Evolutionary conservation across 2,329 filamentous ascomycete species (phyloP).

Genomic region (Calonectria ilicicola): DNA sequence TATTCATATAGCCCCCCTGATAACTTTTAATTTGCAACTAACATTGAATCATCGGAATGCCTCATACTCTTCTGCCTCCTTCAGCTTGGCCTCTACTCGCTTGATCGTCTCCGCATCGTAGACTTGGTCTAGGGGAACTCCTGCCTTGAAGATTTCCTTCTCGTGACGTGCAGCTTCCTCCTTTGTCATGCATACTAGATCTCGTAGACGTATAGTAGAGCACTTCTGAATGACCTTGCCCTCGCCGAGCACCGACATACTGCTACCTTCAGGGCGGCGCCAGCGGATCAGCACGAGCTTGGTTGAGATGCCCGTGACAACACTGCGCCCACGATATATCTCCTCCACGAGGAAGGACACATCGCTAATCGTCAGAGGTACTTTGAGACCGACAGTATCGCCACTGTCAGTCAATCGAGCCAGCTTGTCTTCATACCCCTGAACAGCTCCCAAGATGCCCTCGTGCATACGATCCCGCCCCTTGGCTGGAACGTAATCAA

Average conservation of each 20-base stretch:
- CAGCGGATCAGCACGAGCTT: slow-evolving; percentile 85
- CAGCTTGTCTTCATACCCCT: slow-evolving; percentile 83
- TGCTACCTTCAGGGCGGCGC: slow-evolving; percentile 73
- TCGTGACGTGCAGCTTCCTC: slow-evolving; percentile 88
- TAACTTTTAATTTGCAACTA: background rate
- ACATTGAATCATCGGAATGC: slow-evolving; percentile 54
- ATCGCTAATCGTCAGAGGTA: slow-evolving; percentile 83
- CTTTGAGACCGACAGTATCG: slow-evolving; percentile 74
- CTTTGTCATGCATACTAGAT: slow-evolving; percentile 92
- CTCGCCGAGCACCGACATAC: slow-evolving; percentile 70
- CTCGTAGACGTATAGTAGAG: slow-evolving; percentile 74
- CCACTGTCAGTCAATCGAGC: slow-evolving; percentile 57
- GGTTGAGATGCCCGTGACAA: slow-evolving; percentile 83
- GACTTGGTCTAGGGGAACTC: slow-evolving; percentile 75
- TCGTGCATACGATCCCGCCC: slow-evolving; percentile 93
- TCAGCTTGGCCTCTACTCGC: slow-evolving; percentile 73
- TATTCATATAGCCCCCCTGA: background rate
- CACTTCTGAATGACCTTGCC: slow-evolving; percentile 81
- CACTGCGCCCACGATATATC: slow-evolving; percentile 85
- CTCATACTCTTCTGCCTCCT: slow-evolving; percentile 74
- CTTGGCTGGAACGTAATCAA: slow-evolving; percentile 85
- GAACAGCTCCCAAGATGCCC: slow-evolving; percentile 79
- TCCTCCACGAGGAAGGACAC: slow-evolving; percentile 92
- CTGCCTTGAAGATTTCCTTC: slow-evolving; percentile 79
- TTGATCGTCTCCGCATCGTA: slow-evolving; percentile 78